Evolutionary conservation across 1,284 basidiomycete species (phyloP), one percentile per base, ranked within the genome.

Genomic region (Veloboletus limbatus): DNA sequence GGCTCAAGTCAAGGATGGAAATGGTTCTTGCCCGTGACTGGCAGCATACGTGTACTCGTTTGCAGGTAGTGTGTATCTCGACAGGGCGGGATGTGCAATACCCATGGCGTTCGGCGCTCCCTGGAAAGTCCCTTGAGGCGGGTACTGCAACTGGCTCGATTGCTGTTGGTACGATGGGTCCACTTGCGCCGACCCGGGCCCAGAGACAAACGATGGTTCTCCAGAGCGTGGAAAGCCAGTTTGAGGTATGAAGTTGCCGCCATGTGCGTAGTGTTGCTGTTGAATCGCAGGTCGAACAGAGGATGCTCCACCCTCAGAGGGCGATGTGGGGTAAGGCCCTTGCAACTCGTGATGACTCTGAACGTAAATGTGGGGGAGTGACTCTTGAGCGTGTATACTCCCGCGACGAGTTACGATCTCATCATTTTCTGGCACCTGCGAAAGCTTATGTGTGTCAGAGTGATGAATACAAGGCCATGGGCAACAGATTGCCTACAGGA

Each of bases 381-480:
- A 21, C 13, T 63, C 58, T 18, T 47, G 58, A 0, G 42, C 26
- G 10, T 60, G 60, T 30, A 63, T 52, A 11, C 61, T 63, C 14
- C 52, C 58, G 8, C 65, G 66, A 7, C 61, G 63, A 2, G 51
- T 54, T 3, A 40, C 25, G 3, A 66, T 48, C 31, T 67, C 64
- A 1, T 61, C 56, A 5, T 46, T 56, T 37, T 54, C 54, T 7
- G 56, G 60, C 2, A 51, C 61, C 47, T 62, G 56, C 3, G 60
- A 48, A 16, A 67, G 53, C 63, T 67, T 26, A 18, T 3, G 17
- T 4, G 26, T 11, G 20, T 13, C 28, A 2, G 21, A 34, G 43
- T 47, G 34, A 51, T 40, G 20, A 13, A 25, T 18, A 13, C 18
- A 6, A 14, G 16, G 2, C 9, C n/a, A 28, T 7, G 5, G 3